Evolutionary conservation across 2,329 filamentous ascomycete genomes (phyloP), one percentile per base, ranked within the genome.

Genomic region (Phyllosticta citriasiana): DNA sequence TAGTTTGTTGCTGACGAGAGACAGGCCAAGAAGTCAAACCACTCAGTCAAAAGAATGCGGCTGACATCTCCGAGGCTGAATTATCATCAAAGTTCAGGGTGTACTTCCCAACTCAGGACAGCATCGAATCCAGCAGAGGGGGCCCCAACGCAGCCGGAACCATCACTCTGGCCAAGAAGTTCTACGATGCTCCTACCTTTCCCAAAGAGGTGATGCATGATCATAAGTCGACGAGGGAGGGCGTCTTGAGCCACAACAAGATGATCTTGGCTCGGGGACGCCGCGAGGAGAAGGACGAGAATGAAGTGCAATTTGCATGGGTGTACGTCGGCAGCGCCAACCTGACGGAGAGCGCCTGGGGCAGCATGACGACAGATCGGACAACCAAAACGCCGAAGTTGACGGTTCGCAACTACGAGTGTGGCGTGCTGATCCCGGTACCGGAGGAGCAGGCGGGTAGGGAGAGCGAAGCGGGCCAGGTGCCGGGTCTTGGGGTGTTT

Each of bases 331-430:
- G 94, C 16, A 96, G 90, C 67, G 90, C 91, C 7, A 99, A 99
- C 74, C 76, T 96, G 27, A 96, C 91, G 0, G 91, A 97, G 73
- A 92, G 89, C 71, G 94, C 94, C 30, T 99, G 94, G 93, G 94
- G 93, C 24, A 85, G 85, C 55, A 75, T 96, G 30, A 83, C 86
- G 59, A 85, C 86, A 68, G 87, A 95, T 67, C 84, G 82, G 66
- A 75, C 72, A 7, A 87, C 84, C 2, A 86, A 86, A 64, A 74
- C 82, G 64, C 83, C 85, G 12, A 96, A 91, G 72, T 79, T 97
- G 64, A 91, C 83, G 64, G 91, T 88, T 73, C 85, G 89, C 60
- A 99, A 97, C 72, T 97, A 93, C 92, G 94, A 97, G 75, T 96
- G 91, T 70, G 94, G 94, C 40, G 89, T 99, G 1, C 67, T 97